Base-by-base conservation (phyloP, 768 basidiomycete species). In the Macrolepiota dolichaula region DNA sequence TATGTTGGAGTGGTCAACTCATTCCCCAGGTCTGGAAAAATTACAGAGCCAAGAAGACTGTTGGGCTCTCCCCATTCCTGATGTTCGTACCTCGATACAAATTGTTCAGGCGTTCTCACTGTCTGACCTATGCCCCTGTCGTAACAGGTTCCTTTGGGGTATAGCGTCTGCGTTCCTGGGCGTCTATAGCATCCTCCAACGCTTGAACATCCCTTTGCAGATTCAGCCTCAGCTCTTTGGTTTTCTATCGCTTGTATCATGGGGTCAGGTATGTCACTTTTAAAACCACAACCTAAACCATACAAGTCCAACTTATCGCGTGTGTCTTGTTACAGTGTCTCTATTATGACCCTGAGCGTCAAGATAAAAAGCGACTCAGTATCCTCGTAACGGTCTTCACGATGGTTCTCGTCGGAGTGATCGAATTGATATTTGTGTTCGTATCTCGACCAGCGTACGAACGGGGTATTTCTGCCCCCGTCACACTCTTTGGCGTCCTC, bases 21-120 rank as follows among this genome's bases (percentile, higher is more conserved):
- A 69, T 91, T 35, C 90, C 89, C 5, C 89, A 91, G 64, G 77
- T 90, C 24, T 82, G 85, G 83, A 91, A 93, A 71, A 88, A 82
- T 64, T 88, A 83, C 75, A 77, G 83, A 37, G 75, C 77, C 19
- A 88, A 91, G 67, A 84, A 82, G 24, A 89, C 87, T 0, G 77
- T 82, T 27, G 91, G 92, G 0, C 76, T 93, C 10, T 91, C 89
- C 1, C 81, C 77, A 13, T 83, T 74, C 71, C 79, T 94, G 35
- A 82, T 91, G 88, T 87, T 70, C 59, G 76, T 75, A 25, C 38
- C 40, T 38, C 13, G n/a, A n/a, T n/a, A n/a, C n/a, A n/a, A 7
- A 36, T 10, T 13, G 12, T 32, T 38, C 19, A 11, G 10, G 53
- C 7, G 25, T 38, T 1, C 42, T 10, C 4, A 29, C 50, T 19